These are phyloP conservation scores for Cladophialophora immunda DNA, from an alignment of 2,329 filamentous ascomycete genomes.

Conservation along the genomic window DNA sequence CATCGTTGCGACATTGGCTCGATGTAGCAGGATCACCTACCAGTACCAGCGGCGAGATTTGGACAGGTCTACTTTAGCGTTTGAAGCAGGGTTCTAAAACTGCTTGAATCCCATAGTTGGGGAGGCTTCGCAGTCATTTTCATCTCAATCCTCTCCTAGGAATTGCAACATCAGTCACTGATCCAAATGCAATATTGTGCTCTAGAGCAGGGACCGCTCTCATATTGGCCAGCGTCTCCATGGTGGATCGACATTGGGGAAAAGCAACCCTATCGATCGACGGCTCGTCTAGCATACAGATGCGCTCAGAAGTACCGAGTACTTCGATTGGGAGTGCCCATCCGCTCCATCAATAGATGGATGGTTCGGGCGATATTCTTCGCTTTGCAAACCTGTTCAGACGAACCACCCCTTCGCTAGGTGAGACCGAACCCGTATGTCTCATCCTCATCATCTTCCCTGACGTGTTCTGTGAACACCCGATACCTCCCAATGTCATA, in stretches of 20 bases:
- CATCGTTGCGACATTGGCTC: neutral
- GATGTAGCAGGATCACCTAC: neutral
- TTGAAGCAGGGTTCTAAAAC: neutral
- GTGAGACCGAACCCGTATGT: neutral
- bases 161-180: neutral
- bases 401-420: neutral
- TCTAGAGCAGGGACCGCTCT: neutral
- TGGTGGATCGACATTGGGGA: neutral
- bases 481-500: neutral
- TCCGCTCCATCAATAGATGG: neutral
- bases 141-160: neutral
- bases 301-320: neutral
- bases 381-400: neutral
- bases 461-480: neutral
- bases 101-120: neutral
- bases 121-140: neutral
- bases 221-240: neutral
- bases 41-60: neutral
- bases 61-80: neutral
- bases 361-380: slow-evolving; percentile 1
- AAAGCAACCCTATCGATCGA: neutral
- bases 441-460: neutral
- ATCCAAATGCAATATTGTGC: neutral
- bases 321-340: neutral
- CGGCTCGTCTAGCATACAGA: neutral